These are phyloP conservation scores for Exophiala sp. DNA, from an alignment of 2,329 filamentous ascomycete species.

Conservation along the genomic window DNA sequence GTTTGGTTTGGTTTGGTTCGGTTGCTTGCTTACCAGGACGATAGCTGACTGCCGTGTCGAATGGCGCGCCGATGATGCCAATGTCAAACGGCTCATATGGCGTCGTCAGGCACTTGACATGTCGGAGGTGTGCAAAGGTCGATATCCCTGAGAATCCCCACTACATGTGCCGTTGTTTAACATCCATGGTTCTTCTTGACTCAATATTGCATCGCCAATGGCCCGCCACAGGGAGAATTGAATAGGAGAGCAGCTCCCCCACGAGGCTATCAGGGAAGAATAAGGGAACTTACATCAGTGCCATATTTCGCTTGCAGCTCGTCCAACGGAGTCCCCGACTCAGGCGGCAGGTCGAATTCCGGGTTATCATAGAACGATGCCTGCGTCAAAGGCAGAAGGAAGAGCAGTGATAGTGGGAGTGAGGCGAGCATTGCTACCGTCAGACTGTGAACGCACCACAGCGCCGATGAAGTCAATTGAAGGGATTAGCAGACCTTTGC, in stretches of 20 bases:
- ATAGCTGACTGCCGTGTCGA: conserved; percentile 68
- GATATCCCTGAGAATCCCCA: conserved; percentile 68
- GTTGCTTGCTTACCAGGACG: conserved; percentile 59
- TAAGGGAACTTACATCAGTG: conserved; percentile 37
- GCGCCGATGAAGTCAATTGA: no score
- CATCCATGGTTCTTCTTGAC: not conserved
- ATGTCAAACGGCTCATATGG: conserved; percentile 62
- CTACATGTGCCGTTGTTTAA: conserved; percentile 23
- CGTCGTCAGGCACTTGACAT: conserved; percentile 63
- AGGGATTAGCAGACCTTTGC: no score
- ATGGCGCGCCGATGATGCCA: conserved; percentile 65
- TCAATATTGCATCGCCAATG: no score
- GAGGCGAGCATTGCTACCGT: not conserved
- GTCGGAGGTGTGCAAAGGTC: conserved; percentile 65
- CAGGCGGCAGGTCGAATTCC: conserved; percentile 34
- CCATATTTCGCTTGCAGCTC: conserved; percentile 45
- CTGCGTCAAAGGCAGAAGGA: conserved; percentile 13
- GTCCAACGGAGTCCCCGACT: conserved; percentile 33
- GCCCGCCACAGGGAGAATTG: no score
- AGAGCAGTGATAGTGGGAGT: not conserved
- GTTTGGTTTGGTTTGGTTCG: no score
- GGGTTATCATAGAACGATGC: conserved; percentile 39
- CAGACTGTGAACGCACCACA: no score
- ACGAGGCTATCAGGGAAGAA: no score
- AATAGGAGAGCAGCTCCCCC: no score